A percentile compares a stretch with the other conserved stretches of the same genome.
These are phyloP conservation scores for Solanum verrucosum DNA, from an alignment of 257 asterid species.

Conservation along the genomic window DNA sequence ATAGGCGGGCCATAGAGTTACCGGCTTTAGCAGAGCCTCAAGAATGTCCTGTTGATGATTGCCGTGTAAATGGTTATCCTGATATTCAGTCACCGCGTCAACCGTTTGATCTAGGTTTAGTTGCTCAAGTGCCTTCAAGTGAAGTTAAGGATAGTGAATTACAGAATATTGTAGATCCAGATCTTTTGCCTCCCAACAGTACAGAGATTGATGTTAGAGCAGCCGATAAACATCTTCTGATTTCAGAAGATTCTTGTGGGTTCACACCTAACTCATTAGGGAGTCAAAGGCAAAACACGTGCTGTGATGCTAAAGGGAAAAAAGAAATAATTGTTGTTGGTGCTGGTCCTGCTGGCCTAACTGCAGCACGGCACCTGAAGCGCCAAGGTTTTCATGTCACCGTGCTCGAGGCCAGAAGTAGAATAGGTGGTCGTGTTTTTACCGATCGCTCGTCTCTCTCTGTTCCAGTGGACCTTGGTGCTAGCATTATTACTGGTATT, in stretches of 20 bases:
- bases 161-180: conserved; percentile 22
- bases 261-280: conserved; percentile 12
- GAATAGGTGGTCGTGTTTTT: conserved; percentile 96
- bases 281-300: conserved; percentile 7
- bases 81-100: conserved; percentile 13
- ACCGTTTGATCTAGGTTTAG: neutral
- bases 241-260: conserved; percentile 20
- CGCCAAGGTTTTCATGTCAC: conserved; percentile 85
- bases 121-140: conserved; percentile 14
- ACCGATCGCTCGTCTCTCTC: conserved; percentile 83
- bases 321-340: conserved; percentile 72
- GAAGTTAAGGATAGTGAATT: conserved; percentile 23
- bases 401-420: conserved; percentile 87
- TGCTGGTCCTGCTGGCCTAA: conserved; percentile 99
- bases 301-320: conserved; percentile 27
- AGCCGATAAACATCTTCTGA: conserved; percentile 19
- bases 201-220: conserved; percentile 14
- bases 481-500: conserved; percentile 97
- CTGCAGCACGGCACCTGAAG: conserved; percentile 95
- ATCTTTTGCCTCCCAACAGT: conserved; percentile 14
- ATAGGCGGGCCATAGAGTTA: conserved; percentile 25
- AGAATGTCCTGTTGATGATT: conserved; percentile 16
- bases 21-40: conserved; percentile 20
- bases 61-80: conserved; percentile 27
- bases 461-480: conserved; percentile 99